Evolutionary conservation across 805 yeast genomes (phyloP).

Genomic region (Barnettozyma botsteinii): DNA sequence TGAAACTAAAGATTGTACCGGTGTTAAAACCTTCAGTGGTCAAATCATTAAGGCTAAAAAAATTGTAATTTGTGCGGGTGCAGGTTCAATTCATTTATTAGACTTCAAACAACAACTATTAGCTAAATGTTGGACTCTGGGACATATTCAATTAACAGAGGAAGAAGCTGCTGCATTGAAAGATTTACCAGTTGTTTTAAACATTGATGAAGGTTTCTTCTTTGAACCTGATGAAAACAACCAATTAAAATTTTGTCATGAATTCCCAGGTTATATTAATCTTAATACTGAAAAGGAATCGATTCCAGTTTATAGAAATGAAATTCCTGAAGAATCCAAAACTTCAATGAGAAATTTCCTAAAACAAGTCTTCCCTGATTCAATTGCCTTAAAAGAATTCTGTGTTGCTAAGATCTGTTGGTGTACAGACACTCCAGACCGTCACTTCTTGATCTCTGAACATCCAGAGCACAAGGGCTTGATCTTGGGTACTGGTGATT

Average conservation of each 20-base stretch:
- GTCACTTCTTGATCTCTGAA: constrained; percentile 27
- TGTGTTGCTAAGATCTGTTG: constrained; percentile 29
- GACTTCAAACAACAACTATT: constrained; percentile 32
- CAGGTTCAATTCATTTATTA: constrained; percentile 30
- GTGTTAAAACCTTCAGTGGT: constrained; percentile 28
- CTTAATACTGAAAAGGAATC: constrained; percentile 17
- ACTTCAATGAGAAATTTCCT: constrained; percentile 28
- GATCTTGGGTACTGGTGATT: constrained; percentile 32
- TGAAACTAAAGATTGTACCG: constrained; percentile 22
- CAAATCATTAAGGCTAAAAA: constrained; percentile 22
- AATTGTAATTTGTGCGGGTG: constrained; percentile 35
- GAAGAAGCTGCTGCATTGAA: constrained; percentile 29
- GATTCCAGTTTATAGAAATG: constrained; percentile 26
- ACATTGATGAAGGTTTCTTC: constrained; percentile 35
- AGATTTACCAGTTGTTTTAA: constrained; percentile 32
- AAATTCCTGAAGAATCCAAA: constrained; percentile 30
- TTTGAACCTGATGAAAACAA: constrained; percentile 35
- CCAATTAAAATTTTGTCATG: constrained; percentile 35
- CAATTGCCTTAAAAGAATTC: constrained; percentile 27
- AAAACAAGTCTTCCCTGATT: constrained; percentile 28
- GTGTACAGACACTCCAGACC: constrained; percentile 34
- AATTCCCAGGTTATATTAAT: constrained; percentile 35
- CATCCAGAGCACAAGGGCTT: constrained; percentile 27
- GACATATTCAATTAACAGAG: constrained; percentile 32
- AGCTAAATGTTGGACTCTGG: constrained; percentile 38